Conservation (phyloP, 495 filamentous ascomycete species). For the Neurospora sp. region DNA sequence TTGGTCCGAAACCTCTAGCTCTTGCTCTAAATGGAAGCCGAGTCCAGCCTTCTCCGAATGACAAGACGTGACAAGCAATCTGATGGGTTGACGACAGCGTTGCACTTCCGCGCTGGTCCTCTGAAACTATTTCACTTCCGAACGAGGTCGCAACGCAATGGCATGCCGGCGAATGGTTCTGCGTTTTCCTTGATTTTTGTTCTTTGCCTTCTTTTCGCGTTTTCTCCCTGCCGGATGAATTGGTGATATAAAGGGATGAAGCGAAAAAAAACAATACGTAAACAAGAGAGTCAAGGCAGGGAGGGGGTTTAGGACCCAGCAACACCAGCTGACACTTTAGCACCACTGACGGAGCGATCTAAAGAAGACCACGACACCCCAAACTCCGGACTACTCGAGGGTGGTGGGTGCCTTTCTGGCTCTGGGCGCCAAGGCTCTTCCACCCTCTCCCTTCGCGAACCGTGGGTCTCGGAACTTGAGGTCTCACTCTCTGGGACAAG, state of each 20-base stretch:
- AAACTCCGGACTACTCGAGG: background rate
- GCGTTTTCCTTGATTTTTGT: background rate
- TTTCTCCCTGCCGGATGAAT: background rate
- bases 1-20: conserved; percentile 7
- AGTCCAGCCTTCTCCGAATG: conserved; percentile 20
- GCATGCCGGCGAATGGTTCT: background rate
- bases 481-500: background rate
- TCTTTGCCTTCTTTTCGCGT: background rate
- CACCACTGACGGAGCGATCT: background rate
- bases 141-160: background rate
- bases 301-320: background rate
- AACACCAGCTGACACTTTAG: background rate
- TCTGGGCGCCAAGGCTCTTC: too few relatives aligned
- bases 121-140: background rate
- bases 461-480: conserved; percentile 4
- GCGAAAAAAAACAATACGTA: background rate
- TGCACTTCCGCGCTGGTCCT: background rate
- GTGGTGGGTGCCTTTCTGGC: too few relatives aligned
- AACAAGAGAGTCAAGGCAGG: background rate
- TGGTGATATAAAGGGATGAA: background rate
- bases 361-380: background rate
- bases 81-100: background rate
- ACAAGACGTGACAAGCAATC: conserved; percentile 5
- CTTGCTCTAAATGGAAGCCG: conserved; percentile 10
- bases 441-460: background rate